These are phyloP conservation scores for Corinectria fuckeliana DNA, from an alignment of 2,329 filamentous ascomycete species.

Conservation along the genomic window DNA sequence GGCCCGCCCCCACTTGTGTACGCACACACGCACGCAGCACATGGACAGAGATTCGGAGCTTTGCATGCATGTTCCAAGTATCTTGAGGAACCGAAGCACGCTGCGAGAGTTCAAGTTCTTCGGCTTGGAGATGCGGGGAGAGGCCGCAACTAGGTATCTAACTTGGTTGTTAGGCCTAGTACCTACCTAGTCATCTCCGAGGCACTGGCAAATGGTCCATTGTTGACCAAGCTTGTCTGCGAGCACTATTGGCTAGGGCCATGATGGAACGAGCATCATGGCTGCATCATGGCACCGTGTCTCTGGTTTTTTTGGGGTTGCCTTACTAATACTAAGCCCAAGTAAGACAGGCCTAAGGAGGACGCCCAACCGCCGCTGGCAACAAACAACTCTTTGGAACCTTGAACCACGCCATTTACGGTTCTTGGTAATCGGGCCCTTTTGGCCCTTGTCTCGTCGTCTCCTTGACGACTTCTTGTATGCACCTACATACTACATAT, in stretches of 20 bases:
- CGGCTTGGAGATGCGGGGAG: constrained; percentile 7
- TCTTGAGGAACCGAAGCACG: too few species aligned
- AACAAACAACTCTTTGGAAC: constrained; percentile 9
- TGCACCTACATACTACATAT: too few species aligned
- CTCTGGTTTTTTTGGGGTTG: constrained; percentile 7
- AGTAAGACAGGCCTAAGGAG: constrained; percentile 2
- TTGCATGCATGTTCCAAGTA: background rate
- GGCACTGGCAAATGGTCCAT: background rate
- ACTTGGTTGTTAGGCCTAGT: too few species aligned
- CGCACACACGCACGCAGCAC: constrained; percentile 13
- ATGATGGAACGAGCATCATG: constrained; percentile 13
- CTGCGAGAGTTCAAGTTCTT: too few species aligned
- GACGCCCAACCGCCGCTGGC: background rate
- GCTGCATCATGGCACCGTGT: constrained; percentile 14
- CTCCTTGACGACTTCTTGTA: background rate
- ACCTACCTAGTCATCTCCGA: too few species aligned
- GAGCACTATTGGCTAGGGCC: constrained; percentile 2
- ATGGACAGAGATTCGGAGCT: background rate
- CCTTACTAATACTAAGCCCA: constrained; percentile 18
- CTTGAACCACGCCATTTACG: constrained; percentile 25
- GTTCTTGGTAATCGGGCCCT: constrained; percentile 9
- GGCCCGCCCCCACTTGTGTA: constrained; percentile 17
- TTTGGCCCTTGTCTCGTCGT: constrained; percentile 15
- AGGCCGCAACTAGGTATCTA: constrained; percentile 9
- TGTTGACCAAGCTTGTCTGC: background rate